These are phyloP conservation scores for Wickerhamomyces bisporus DNA, from an alignment of 805 yeast genomes.

Conservation along the genomic window DNA sequence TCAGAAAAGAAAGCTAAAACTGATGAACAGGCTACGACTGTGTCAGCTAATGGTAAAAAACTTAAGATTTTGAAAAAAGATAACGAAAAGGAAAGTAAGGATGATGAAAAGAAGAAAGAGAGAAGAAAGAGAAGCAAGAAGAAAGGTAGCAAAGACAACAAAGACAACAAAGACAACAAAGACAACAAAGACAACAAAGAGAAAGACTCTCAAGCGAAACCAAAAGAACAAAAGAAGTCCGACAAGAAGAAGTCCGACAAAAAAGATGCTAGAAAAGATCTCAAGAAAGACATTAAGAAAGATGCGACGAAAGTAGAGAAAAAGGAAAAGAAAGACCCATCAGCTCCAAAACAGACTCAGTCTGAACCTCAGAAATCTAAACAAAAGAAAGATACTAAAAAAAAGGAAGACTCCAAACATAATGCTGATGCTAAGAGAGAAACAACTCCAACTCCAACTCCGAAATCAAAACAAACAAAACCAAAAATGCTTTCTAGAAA, in stretches of 20 bases:
- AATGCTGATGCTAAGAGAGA: neutral
- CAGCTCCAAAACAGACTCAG: neutral
- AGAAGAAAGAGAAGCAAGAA: conserved; percentile 5
- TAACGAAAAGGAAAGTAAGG: conserved; percentile 2
- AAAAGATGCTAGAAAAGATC: neutral
- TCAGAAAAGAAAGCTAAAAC: conserved; percentile 1
- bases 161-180: conserved; percentile 4
- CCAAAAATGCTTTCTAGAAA: neutral
- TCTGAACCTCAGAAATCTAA: neutral
- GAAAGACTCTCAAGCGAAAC: neutral
- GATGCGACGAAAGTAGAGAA: neutral
- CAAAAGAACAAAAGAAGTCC: neutral
- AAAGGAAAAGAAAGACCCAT: neutral
- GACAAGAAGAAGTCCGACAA: too few relatives aligned
- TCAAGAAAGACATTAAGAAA: conserved; percentile 1
- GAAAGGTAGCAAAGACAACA: conserved; percentile 6
- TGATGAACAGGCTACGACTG: neutral
- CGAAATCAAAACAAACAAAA: conserved; percentile 3
- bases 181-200: conserved; percentile 8
- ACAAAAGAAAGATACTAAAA: neutral
- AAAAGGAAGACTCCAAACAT: neutral
- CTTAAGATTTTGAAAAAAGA: neutral
- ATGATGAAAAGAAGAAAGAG: conserved; percentile 1
- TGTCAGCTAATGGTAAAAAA: conserved; percentile 4
- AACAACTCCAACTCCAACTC: neutral